A percentile compares a stretch with the other conserved stretches of the same genome.
phyloP scores from a whole-genome alignment of 2,329 filamentous ascomycete genomes.

The Pyrenophora teres region DNA sequence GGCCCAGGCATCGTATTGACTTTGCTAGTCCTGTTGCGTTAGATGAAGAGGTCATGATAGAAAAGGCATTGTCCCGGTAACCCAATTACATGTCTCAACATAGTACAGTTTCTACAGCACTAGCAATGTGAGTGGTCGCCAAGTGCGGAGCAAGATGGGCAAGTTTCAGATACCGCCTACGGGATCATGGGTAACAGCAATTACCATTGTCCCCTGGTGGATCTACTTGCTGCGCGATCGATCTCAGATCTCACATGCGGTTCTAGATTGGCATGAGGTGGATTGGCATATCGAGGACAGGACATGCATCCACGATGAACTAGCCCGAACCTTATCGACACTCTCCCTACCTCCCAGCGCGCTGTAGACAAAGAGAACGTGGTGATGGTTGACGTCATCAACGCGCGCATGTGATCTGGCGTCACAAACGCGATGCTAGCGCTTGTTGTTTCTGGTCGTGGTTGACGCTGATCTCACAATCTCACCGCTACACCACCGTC shows the following conservation, averaged over 20 bases:
- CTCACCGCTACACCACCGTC: constrained; percentile 5
- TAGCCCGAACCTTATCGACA: not conserved
- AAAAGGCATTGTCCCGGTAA: not conserved
- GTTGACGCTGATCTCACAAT: not conserved
- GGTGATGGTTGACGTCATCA: constrained; percentile 10
- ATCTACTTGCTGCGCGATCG: constrained; percentile 2
- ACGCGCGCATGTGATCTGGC: constrained; percentile 13
- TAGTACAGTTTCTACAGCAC: too few species aligned
- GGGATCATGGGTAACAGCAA: constrained; percentile 2
- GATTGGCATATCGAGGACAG: not conserved
- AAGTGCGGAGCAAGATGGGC: not conserved
- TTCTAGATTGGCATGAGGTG: not conserved
- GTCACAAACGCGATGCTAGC: constrained; percentile 4
- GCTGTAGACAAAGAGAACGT: not conserved
- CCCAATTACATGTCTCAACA: not conserved
- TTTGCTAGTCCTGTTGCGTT: constrained; percentile 4
- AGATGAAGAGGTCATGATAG: constrained; percentile 4
- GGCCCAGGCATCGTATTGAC: not conserved
- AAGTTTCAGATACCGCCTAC: constrained; percentile 6
- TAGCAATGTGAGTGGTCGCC: not conserved
- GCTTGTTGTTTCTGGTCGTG: not conserved
- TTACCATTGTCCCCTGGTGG: constrained; percentile 4
- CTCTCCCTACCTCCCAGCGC: not conserved
- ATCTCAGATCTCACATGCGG: constrained; percentile 12
- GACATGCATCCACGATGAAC: not conserved